Evolutionary conservation across 2,329 filamentous ascomycete species (phyloP), one percentile per base, ranked within the genome.

Genomic region (Plectosphaerella plurivora): DNA sequence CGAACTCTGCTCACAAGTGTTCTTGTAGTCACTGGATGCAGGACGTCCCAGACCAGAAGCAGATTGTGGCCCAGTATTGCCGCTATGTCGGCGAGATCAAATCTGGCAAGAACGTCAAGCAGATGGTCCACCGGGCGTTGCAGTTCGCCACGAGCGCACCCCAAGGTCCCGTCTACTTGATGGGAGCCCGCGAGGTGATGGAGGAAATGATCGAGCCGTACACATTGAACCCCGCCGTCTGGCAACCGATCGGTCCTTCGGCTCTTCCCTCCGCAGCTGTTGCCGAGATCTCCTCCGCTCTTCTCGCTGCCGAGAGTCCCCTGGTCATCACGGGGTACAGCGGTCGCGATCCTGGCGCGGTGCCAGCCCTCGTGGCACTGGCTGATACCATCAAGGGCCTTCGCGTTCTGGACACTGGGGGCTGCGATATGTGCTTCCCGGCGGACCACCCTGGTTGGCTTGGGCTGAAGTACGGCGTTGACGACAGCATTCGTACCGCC

Each of bases 51-150:
- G 88, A 93, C 61, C 89, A 93, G 67, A 89, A 87, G 66, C 80
- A 84, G 61, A 92, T 96, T 54, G 74, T 96, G 4, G 75, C 82
- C 0, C 91, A 96, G 71, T 96, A 96, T 68, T 96, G 91, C 66
- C 81, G 91, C 10, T 96, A 94, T 63, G 73, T 86, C 0, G 89
- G 79, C 4, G 91, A 96, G 72, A 85, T 96, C 68, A 92, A 91
- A 72, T 87, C 87, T 3, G 90, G 89, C 15, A 82, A 82, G 63
- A 96, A 95, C 62, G 83, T 95, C 55, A 95, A 95, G 75, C 90
- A 96, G 72, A 86, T 95, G 71, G 88, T 96, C 55, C 91, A 91
- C 64, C 85, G 91, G 1, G 91, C 91, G 0, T 68, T 96, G 52
- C 89, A 90, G 60, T 95, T 94, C 63, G 89, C 91, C 0, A 87